phyloP scores from a whole-genome alignment of 805 yeast genomes.

The Candida silvatica region DNA sequence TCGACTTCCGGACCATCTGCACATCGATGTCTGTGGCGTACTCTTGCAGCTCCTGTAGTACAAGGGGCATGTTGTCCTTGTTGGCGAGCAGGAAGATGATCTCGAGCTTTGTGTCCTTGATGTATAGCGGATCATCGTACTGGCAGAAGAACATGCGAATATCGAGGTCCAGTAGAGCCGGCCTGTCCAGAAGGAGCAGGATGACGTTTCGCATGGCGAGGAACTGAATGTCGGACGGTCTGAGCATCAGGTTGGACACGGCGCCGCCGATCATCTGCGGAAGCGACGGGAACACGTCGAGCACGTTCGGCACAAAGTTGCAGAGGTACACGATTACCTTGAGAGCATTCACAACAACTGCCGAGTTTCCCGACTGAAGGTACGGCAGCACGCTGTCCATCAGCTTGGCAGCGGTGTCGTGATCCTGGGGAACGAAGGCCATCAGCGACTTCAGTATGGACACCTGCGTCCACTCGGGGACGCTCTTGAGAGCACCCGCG shows the following conservation, averaged over 20 bases:
- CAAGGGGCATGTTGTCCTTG: conserved; percentile 47
- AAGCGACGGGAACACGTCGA: conserved; percentile 44
- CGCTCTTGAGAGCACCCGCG: conserved; percentile 29
- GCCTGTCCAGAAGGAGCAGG: conserved; percentile 57
- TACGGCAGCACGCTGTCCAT: conserved; percentile 62
- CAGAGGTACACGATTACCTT: conserved; percentile 63
- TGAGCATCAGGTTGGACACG: conserved; percentile 57
- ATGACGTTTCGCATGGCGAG: conserved; percentile 75
- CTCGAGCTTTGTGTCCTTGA: conserved; percentile 85
- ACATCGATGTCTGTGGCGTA: conserved; percentile 84
- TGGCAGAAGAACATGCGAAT: conserved; percentile 78
- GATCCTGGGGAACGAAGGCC: conserved; percentile 64
- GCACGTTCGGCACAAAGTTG: conserved; percentile 58
- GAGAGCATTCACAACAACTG: conserved; percentile 72
- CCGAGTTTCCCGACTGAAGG: conserved; percentile 70
- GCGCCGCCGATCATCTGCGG: conserved; percentile 59
- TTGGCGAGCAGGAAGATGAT: conserved; percentile 74
- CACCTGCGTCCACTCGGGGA: conserved; percentile 70
- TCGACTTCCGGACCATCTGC: conserved; percentile 80
- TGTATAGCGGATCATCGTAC: conserved; percentile 78
- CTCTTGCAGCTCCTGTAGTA: conserved; percentile 70
- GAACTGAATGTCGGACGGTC: conserved; percentile 79
- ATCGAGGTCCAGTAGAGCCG: conserved; percentile 51
- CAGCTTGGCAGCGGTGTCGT: conserved; percentile 47
- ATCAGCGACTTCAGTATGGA: conserved; percentile 57